Evolutionary conservation across 2,329 filamentous ascomycete species (phyloP).

Genomic region (Fusarium tricinctum): DNA sequence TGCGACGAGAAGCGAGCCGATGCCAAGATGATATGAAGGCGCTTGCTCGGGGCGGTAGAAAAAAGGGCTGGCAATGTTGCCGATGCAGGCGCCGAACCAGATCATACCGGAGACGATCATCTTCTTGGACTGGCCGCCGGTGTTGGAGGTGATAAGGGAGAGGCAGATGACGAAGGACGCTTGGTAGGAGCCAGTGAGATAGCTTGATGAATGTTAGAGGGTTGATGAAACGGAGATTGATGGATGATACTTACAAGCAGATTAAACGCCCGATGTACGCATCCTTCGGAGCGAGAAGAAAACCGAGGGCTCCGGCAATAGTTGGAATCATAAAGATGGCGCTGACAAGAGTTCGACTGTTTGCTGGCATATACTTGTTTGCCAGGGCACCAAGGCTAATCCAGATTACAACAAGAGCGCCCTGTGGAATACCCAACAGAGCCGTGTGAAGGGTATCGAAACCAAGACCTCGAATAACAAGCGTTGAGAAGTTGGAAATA

Average conservation of each 20-base stretch:
- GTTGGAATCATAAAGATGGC: conserved; percentile 71
- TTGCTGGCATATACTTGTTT: conserved; percentile 57
- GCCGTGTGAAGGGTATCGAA: conserved; percentile 59
- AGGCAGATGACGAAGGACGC: conserved; percentile 59
- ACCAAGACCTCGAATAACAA: conserved; percentile 72
- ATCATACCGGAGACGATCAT: conserved; percentile 73
- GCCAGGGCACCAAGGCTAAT: conserved; percentile 59
- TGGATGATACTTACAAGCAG: conserved; percentile 59
- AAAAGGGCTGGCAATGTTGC: conserved; percentile 73
- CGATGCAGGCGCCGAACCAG: conserved; percentile 71
- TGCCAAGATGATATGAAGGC: conserved; percentile 58
- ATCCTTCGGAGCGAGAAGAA: conserved; percentile 65
- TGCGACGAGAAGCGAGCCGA: conserved; percentile 59
- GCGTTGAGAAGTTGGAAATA: conserved; percentile 70
- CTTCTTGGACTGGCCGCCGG: conserved; percentile 72
- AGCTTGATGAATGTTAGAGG: conserved; percentile 36
- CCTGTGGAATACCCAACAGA: conserved; percentile 57
- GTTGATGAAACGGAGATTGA: accelerated
- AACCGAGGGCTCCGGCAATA: conserved; percentile 69
- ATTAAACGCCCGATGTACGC: conserved; percentile 68
- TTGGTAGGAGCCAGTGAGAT: conserved; percentile 57
- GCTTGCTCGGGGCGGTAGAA: conserved; percentile 71
- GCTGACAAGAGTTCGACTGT: conserved; percentile 67
- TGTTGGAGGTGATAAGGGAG: conserved; percentile 64
- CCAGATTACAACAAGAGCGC: conserved; percentile 55